Conservation (phyloP, 768 basidiomycete genomes). For the Suillus americanus region DNA sequence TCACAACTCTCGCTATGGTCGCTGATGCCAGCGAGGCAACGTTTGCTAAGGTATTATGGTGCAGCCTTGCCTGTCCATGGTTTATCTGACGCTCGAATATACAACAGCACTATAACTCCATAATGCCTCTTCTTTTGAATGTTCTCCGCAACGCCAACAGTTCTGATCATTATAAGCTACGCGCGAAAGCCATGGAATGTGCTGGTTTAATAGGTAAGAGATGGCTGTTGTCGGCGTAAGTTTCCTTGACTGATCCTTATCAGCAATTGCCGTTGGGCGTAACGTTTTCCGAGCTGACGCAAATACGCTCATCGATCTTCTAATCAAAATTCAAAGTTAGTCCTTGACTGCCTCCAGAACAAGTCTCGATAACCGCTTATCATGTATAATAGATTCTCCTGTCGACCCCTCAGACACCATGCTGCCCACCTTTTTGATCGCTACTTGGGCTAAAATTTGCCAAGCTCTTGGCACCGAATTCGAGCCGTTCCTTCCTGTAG, state of each 20-base stretch:
- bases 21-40: conserved; percentile 81
- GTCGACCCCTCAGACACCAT: conserved; percentile 72
- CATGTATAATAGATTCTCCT: conserved; percentile 50
- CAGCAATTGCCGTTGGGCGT: conserved; percentile 85
- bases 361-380: neutral
- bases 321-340: conserved; percentile 79
- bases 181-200: conserved; percentile 90
- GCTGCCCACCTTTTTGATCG: conserved; percentile 71
- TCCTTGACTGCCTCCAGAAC: conserved; percentile 3
- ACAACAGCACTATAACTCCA: conserved; percentile 65
- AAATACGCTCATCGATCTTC: conserved; percentile 62
- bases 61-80: conserved; percentile 5
- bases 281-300: conserved; percentile 80
- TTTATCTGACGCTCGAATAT: conserved; percentile 9
- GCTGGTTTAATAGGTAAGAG: conserved; percentile 75
- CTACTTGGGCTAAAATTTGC: conserved; percentile 88
- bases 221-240: neutral
- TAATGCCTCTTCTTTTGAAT: conserved; percentile 80
- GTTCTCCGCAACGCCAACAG: conserved; percentile 74
- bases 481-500: conserved; percentile 80
- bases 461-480: conserved; percentile 84
- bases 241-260: neutral
- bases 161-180: conserved; percentile 62
- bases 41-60: conserved; percentile 62
- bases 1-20: conserved; percentile 88